Percentiles rank a stretch among this genome's conserved stretches.
Evolutionary conservation across 2,329 filamentous ascomycete species (phyloP).

Genomic region (Penicillium rolfsii): DNA sequence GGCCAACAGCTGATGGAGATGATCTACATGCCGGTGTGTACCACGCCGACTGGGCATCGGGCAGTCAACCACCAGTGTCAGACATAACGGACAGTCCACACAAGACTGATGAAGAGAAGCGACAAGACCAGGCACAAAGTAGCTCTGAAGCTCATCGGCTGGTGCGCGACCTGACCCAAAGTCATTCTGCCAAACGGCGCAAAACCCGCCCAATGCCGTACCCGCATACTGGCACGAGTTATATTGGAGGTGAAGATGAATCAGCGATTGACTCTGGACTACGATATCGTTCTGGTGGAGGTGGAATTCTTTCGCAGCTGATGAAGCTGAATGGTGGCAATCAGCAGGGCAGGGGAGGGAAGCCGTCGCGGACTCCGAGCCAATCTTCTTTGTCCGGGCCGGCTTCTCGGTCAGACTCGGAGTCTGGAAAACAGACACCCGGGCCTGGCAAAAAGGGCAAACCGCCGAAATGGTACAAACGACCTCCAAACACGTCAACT

Average conservation of each 20-base stretch:
- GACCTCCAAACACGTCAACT: constrained; percentile 30
- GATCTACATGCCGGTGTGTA: constrained; percentile 31
- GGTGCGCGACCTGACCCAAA: constrained; percentile 37
- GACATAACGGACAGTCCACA: constrained; percentile 37
- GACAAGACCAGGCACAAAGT: constrained; percentile 28
- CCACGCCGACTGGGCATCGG: constrained; percentile 34
- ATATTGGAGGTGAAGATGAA: constrained; percentile 15
- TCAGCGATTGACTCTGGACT: constrained; percentile 19
- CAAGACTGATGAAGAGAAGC: constrained; percentile 35
- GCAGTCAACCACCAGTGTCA: constrained; percentile 29
- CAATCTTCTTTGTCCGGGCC: constrained; percentile 13
- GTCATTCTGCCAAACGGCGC: constrained; percentile 28
- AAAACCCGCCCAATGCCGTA: constrained; percentile 22
- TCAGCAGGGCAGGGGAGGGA: constrained; percentile 9
- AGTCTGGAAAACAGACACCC: constrained; percentile 12
- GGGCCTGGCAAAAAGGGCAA: constrained; percentile 27
- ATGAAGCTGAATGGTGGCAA: constrained; percentile 33
- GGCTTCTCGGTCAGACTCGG: not conserved
- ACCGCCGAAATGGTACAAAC: constrained; percentile 41
- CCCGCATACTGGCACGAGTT: constrained; percentile 18
- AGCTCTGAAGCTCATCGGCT: constrained; percentile 39
- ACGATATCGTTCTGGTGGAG: constrained; percentile 33
- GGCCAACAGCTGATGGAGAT: constrained; percentile 30
- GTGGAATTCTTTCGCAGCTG: constrained; percentile 38
- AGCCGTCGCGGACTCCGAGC: constrained; percentile 16